Evolutionary conservation across 1,284 basidiomycete genomes (phyloP), one percentile per base, ranked within the genome.

Genomic region (Cryptococcus sp.): DNA sequence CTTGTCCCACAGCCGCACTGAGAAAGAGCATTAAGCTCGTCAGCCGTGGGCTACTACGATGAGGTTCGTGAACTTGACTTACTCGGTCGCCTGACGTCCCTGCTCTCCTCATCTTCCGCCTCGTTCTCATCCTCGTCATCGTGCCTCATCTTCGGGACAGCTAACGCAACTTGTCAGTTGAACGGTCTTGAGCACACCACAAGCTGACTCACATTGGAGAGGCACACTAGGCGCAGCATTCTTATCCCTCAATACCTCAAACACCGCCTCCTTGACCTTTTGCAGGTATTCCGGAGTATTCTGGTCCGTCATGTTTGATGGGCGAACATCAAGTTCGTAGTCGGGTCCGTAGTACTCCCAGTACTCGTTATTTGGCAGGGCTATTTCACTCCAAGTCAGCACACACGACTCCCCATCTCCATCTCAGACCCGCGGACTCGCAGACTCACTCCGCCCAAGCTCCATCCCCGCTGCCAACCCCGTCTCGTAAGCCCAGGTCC

Each of bases 271-370:
- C 75, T 91, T 93, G 61, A 98, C 86, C 59, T 95, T 91, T 53
- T 96, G 89, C 49, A 98, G 81, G 73, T 98, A 99, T 64, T 89
- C 88, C 9, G 84, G 84, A 2, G 91, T 91, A 73, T 99, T 99
- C 79, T 95, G 81, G 70, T 99, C 94, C 66, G 97, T 92, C 71
- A 93, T 91, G 73, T 98, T 99, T 35, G 91, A 95, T 4, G 93
- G 81, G 63, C 89, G 89, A 24, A 99, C 96, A 71, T 99, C 93
- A n/a, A 99, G 83, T 68, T 92, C 86, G 70, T 98, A 97, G 69
- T 96, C 91, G 1, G 96, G 96, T 0, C 96, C 96, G 76, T 98
- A 98, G 78, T 98, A 98, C 75, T 98, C 95, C 76, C 96, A 98
- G 78, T 98, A 97, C 77, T 97, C 94, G 70, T 97, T 97, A 63